Conservation (phyloP, 768 basidiomycete species). For the Rhodosporidiobolus sp. region DNA sequence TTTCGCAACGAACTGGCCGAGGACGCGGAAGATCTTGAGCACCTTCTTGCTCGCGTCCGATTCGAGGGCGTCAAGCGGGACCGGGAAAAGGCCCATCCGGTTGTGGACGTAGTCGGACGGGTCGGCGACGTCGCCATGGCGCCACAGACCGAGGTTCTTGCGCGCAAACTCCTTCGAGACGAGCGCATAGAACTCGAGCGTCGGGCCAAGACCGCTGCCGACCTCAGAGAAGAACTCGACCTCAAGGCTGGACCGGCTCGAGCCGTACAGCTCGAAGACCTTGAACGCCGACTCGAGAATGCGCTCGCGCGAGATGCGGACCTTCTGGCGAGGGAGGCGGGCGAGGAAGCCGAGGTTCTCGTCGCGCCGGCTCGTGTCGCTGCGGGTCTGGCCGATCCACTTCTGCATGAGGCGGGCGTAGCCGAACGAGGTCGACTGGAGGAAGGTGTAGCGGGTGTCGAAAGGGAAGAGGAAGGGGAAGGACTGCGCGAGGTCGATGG, state of each 20-base stretch:
- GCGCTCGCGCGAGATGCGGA: conserved; percentile 89
- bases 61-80: conserved; percentile 54
- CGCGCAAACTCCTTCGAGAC: conserved; percentile 93
- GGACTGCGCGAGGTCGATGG: conserved; percentile 86
- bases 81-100: conserved; percentile 80
- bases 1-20: conserved; percentile 95
- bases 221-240: conserved; percentile 99
- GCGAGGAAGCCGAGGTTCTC: conserved; percentile 90
- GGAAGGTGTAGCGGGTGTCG: conserved; percentile 91
- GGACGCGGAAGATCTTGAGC: conserved; percentile 77
- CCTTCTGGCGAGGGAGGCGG: conserved; percentile 89
- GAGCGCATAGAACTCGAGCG: conserved; percentile 96
- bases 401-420: conserved; percentile 92
- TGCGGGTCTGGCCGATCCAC: conserved; percentile 78
- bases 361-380: conserved; percentile 70
- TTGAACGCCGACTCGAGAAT: conserved; percentile 94
- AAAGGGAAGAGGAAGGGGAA: conserved; percentile 99
- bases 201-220: conserved; percentile 94
- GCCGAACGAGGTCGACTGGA: conserved; percentile 96
- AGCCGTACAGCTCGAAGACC: conserved; percentile 87
- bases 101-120: conserved; percentile 66
- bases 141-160: conserved; percentile 83
- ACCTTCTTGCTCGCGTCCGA: conserved; percentile 60
- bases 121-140: conserved; percentile 57
- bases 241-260: conserved; percentile 87